Base-by-base conservation (phyloP, 202 grass and related monocot genomes). In the Saccharum hybrid region DNA sequence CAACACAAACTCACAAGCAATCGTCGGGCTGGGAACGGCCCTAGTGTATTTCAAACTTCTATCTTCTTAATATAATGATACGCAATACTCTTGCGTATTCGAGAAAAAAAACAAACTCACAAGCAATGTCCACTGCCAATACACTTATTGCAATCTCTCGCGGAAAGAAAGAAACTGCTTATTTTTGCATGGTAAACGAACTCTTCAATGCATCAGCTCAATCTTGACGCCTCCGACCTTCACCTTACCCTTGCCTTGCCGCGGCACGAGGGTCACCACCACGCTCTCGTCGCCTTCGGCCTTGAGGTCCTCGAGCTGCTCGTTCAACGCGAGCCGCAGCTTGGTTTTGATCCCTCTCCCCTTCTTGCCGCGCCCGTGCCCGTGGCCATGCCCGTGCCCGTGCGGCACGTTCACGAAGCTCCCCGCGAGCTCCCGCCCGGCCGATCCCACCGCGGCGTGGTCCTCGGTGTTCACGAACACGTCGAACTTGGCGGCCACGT, bases 381-480 rank as follows among this genome's bases (percentile, higher is more conserved):
- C 81, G 33, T 83, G 91, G 8, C 78, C 82, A 31, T 10, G 71
- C 71, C 46, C 8, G 28, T 74, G 71, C 46, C 46, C 8, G 28
- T 74, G 71, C 46, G 71, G 26, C 76, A 91, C 72, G 85, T 82
- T 88, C 49, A 94, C 76, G 73, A 87, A 94, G 66, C 81, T 91
- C 13, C 92, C 92, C 2, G 88, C 92, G 30, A 91, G 85, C 80
- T 94, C 92, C 14, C 88, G 15, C 4, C 81, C 79, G 2, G 67
- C 83, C 0, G 71, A 51, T 7, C 80, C 89, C 6, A 91, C 80
- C 49, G 46, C 71, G 71, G 19, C 74, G 9, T 83, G 78, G 18
- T 84, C 65, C 63, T 90, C 88, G 19, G 80, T 60, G 79, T 94
- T 94, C 9, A 94, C 49, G 71, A 85, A 89, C 48, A 94, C 86